phyloP scores from a whole-genome alignment of 2,329 filamentous ascomycete genomes.

The Verticillium isaacii region DNA sequence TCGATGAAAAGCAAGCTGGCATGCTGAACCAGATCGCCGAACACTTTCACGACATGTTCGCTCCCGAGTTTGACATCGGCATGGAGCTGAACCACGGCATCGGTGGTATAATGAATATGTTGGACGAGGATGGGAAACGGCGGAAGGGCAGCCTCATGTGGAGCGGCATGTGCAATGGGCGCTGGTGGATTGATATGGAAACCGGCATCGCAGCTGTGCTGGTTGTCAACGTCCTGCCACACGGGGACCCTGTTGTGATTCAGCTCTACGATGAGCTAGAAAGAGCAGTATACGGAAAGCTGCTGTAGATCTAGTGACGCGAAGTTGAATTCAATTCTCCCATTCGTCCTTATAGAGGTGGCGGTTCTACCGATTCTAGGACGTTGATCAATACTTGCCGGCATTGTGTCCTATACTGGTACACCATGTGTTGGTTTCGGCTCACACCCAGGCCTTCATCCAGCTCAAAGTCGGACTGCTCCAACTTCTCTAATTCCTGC shows the following conservation, averaged over 20 bases:
- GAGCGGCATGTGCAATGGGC: constrained; percentile 35
- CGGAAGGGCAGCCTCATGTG: constrained; percentile 37
- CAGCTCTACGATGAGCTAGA: constrained; percentile 34
- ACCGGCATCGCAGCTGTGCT: constrained; percentile 34
- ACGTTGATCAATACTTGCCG: constrained; percentile 41
- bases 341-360: neutral
- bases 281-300: constrained; percentile 28
- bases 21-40: constrained; percentile 15
- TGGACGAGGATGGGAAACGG: constrained; percentile 33
- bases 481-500: constrained; percentile 37
- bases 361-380: constrained; percentile 30
- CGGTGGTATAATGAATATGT: constrained; percentile 32
- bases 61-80: constrained; percentile 29
- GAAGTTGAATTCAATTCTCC: too few species aligned
- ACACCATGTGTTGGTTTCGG: constrained; percentile 40
- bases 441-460: constrained; percentile 36
- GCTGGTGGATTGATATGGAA: constrained; percentile 35
- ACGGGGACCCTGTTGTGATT: constrained; percentile 28
- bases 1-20: constrained; percentile 23
- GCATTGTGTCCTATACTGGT: constrained; percentile 45
- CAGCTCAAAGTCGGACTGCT: constrained; percentile 39
- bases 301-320: constrained; percentile 4
- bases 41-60: constrained; percentile 19
- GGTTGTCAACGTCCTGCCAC: constrained; percentile 31
- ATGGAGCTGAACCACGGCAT: constrained; percentile 31